These are phyloP conservation scores for Paraphoma sp. DNA, from an alignment of 2,329 filamentous ascomycete species.

Conservation along the genomic window DNA sequence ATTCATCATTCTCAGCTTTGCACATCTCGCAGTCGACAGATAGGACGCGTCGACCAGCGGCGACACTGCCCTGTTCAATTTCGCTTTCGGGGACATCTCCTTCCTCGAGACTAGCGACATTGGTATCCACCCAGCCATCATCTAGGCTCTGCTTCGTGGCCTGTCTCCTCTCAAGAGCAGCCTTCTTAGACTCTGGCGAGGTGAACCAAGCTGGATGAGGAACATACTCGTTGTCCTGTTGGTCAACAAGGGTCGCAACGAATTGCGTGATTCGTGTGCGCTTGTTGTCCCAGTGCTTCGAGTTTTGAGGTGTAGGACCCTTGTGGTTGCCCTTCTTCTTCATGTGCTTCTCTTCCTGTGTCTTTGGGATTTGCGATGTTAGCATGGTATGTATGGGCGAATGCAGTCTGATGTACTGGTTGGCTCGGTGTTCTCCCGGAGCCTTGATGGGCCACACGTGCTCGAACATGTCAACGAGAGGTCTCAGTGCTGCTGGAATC, in stretches of 20 bases:
- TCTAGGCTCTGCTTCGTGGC: constrained; percentile 55
- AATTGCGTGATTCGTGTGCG: constrained; percentile 85
- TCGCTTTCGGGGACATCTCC: constrained; percentile 72
- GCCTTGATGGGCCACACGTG: constrained; percentile 90
- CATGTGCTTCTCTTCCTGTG: constrained; percentile 69
- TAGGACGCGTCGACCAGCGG: constrained; percentile 78
- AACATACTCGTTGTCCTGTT: constrained; percentile 82
- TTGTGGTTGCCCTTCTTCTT: constrained; percentile 50
- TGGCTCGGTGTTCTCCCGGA: constrained; percentile 77
- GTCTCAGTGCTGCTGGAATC: constrained; percentile 56
- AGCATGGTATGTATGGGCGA: constrained; percentile 88
- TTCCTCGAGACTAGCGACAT: constrained; percentile 70
- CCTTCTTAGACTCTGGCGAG: constrained; percentile 61
- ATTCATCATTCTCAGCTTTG: constrained; percentile 78
- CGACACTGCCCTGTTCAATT: constrained; percentile 81
- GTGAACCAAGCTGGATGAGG: constrained; percentile 79
- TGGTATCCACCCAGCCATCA: constrained; percentile 83
- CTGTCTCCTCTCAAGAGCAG: constrained; percentile 61
- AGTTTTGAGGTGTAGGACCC: constrained; percentile 65
- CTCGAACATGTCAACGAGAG: constrained; percentile 81
- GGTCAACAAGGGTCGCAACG: constrained; percentile 73
- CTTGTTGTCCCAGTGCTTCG: constrained; percentile 73
- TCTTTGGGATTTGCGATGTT: constrained; percentile 73
- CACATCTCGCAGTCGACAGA: constrained; percentile 98
- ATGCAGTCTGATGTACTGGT: constrained; percentile 73